phyloP scores from a whole-genome alignment of 345 rosid genomes.

The Dipteronia dyeriana region DNA sequence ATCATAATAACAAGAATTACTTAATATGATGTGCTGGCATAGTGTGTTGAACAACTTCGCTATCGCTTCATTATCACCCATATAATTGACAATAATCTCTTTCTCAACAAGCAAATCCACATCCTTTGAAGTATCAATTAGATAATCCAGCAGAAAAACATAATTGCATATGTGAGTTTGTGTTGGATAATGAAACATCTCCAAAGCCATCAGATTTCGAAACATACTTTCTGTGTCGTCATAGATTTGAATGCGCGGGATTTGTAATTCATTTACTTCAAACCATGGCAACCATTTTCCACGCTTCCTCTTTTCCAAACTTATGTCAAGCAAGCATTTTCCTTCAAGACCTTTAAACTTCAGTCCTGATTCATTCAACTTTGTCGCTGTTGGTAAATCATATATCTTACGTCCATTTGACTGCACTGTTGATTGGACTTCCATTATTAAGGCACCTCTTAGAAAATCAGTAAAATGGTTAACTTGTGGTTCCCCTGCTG shows the following conservation, averaged over 20 bases:
- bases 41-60: neutral
- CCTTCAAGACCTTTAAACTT: too few species aligned
- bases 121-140: neutral
- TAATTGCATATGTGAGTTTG: too few species aligned
- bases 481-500: neutral
- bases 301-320: too few species aligned
- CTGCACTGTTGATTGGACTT: neutral
- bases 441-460: neutral
- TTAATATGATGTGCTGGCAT: too few species aligned
- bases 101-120: neutral
- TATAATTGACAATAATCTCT: neutral
- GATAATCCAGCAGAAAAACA: neutral
- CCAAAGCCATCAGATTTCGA: too few species aligned
- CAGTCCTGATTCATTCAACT: too few species aligned
- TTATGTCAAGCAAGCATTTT: neutral
- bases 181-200: too few species aligned
- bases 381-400: too few species aligned
- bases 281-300: neutral
- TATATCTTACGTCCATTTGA: accelerated
- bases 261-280: too few species aligned
- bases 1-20: too few species aligned
- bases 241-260: too few species aligned
- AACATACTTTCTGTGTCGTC: too few species aligned
- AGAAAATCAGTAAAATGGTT: neutral
- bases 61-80: neutral